Base-by-base conservation (phyloP, 2,329 filamentous ascomycete species). In the Nothomitra cinnamomea region DNA sequence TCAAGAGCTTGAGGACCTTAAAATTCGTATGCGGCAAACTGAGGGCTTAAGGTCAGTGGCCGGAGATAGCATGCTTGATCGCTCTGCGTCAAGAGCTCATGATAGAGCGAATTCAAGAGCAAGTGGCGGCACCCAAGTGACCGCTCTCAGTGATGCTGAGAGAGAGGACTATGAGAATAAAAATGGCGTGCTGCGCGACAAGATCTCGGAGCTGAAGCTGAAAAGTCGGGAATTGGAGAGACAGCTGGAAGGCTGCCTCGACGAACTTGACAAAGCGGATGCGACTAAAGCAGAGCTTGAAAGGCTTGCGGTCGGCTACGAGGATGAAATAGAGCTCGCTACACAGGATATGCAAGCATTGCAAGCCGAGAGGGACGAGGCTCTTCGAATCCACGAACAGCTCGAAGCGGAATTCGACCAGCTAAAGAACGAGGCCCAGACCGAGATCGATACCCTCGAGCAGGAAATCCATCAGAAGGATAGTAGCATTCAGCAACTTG, bases 1-100 rank as follows among this genome's bases (percentile, higher is more conserved):
- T 66, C 87, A 95, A 64, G 90, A 98, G 65, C 96, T 96, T 57
- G 92, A 98, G 67, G 89, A 95, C 57, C 74, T 98, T 57, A 98
- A 96, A 69, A 80, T 96, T 61, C 80, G 85, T 1, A 83, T 88
- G 59, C 82, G 88, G 53, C 81, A 87, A 57, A 79, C 79, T 28
- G 84, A 79, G 57, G 66, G 65, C 53, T 76, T 59, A 62, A 69
- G 74, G 54, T 81, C 78, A 2, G 67, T 77, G 53, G 73, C 87
- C 1, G 81, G 90, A 4, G 92, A 96, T 63, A 95, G 88, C 64
- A 84, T 96, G 43, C 78, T 96, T 32, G 92, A 96, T 56, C 80
- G 92, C n/a, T 95, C 90, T 0, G 87, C 89, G 12, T 95, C 90
- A 2, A 81, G 90, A 42, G 82, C 87, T 8, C 78, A 85, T 57